These are phyloP conservation scores for Volvox reticuliferus DNA, from an alignment of 139 green algal species.

Conservation along the genomic window DNA sequence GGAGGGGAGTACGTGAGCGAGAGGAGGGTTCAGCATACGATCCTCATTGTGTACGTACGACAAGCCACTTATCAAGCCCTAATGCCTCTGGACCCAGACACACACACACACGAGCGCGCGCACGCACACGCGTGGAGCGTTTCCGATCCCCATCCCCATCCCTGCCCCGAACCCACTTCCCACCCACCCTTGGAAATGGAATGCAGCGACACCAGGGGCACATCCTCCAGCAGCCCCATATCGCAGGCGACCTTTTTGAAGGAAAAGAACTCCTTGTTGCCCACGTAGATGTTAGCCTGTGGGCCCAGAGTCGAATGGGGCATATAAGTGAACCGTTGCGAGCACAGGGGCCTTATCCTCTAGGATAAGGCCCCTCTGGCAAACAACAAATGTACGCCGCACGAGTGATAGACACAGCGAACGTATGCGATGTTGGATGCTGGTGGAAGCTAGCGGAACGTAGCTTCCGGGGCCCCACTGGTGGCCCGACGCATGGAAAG, in stretches of 20 bases:
- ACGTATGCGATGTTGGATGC: no score
- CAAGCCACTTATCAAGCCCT: no score
- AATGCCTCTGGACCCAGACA: not conserved
- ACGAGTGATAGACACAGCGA: no score
- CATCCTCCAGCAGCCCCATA: constrained; percentile 63
- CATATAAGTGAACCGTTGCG: no score
- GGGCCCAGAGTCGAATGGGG: not conserved
- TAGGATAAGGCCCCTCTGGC: no score
- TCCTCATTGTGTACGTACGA: no score
- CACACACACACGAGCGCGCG: not conserved
- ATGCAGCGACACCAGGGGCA: constrained; percentile 89
- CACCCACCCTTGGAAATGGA: constrained; percentile 87
- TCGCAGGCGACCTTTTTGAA: constrained; percentile 87
- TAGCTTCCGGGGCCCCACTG: no score
- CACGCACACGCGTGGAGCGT: not conserved
- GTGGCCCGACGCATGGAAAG: no score
- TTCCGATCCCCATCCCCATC: not conserved
- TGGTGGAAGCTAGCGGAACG: no score
- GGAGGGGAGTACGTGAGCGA: not conserved
- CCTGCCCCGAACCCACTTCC: not conserved
- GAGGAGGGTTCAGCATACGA: no score
- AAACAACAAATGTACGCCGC: no score
- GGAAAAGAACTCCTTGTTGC: constrained; percentile 80
- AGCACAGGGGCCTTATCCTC: no score
- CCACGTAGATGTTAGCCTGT: constrained; percentile 94